phyloP scores from a whole-genome alignment of 2,329 filamentous ascomycete species.

The Geosmithia putterillii region DNA sequence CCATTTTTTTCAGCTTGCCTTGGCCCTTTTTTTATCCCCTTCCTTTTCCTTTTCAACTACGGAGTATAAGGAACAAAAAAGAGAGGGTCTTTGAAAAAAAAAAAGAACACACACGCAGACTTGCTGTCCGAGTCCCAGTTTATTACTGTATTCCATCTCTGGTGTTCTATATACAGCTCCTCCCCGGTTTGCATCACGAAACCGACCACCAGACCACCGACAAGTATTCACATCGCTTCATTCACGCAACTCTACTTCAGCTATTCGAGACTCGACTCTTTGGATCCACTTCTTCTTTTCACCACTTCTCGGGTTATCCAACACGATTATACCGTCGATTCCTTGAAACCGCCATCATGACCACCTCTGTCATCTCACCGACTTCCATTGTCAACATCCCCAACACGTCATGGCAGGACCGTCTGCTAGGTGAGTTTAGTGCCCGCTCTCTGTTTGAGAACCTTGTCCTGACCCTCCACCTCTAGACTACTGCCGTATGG shows the following conservation, averaged over 20 bases:
- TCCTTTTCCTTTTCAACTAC: background rate
- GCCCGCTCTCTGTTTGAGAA: background rate
- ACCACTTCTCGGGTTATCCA: background rate
- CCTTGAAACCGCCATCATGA: background rate
- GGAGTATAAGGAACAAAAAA: background rate
- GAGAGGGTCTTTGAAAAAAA: background rate
- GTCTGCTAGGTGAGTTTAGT: conserved; percentile 29
- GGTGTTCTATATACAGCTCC: too few species aligned
- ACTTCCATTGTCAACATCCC: background rate
- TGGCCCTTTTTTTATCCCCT: background rate
- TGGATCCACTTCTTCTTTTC: too few species aligned
- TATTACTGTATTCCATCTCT: too few species aligned
- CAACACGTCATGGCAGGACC: conserved; percentile 30
- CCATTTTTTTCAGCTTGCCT: background rate
- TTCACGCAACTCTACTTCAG: too few species aligned
- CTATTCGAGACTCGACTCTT: too few species aligned
- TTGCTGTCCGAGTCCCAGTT: too few species aligned
- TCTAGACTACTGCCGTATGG: conserved; percentile 42
- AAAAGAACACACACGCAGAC: too few species aligned
- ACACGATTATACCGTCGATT: background rate
- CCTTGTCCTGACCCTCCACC: too few species aligned
- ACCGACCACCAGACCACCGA: too few species aligned
- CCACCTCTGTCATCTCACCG: conserved; percentile 1
- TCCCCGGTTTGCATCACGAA: too few species aligned
- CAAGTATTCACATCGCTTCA: too few species aligned